Conservation (phyloP, 2,329 filamentous ascomycete species). For the Fusarium nelsonii region DNA sequence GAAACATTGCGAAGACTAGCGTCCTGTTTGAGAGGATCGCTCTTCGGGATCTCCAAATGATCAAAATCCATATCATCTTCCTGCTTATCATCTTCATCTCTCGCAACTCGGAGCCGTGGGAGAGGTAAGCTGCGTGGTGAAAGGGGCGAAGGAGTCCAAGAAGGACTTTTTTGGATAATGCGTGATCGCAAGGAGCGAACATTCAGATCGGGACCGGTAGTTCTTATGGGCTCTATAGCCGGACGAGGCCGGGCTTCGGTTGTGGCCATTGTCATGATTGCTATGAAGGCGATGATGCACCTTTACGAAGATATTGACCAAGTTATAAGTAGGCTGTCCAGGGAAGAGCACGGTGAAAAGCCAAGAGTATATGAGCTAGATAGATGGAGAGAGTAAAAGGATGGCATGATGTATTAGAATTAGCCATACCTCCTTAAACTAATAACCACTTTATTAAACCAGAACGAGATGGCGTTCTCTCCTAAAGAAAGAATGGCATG, state of each 20-base stretch:
- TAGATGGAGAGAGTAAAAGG: background rate
- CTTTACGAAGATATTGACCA: constrained; percentile 15
- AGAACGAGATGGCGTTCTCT: constrained; percentile 41
- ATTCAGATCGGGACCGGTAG: constrained; percentile 31
- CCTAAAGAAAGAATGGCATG: constrained; percentile 36
- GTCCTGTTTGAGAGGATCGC: constrained; percentile 21
- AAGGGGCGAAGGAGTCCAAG: constrained; percentile 39
- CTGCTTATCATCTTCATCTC: constrained; percentile 33
- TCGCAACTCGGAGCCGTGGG: constrained; percentile 34
- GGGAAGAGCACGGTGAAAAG: background rate
- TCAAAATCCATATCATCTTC: constrained; percentile 37
- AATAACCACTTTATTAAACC: constrained; percentile 30
- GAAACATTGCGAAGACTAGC: constrained; percentile 20
- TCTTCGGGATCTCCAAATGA: constrained; percentile 20
- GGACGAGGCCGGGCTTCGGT: constrained; percentile 38
- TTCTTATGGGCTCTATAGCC: constrained; percentile 43
- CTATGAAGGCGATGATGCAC: background rate
- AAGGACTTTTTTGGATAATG: constrained; percentile 40
- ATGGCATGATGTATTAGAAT: constrained; percentile 2
- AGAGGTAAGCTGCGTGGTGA: constrained; percentile 38
- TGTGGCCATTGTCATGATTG: constrained; percentile 36
- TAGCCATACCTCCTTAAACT: background rate
- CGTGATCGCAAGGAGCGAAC: constrained; percentile 23
- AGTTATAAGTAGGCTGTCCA: background rate
- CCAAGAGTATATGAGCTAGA: background rate